Evolutionary conservation across 2,329 filamentous ascomycete species (phyloP), one percentile per base, ranked within the genome.

Genomic region (Aspergillus luchuensis): DNA sequence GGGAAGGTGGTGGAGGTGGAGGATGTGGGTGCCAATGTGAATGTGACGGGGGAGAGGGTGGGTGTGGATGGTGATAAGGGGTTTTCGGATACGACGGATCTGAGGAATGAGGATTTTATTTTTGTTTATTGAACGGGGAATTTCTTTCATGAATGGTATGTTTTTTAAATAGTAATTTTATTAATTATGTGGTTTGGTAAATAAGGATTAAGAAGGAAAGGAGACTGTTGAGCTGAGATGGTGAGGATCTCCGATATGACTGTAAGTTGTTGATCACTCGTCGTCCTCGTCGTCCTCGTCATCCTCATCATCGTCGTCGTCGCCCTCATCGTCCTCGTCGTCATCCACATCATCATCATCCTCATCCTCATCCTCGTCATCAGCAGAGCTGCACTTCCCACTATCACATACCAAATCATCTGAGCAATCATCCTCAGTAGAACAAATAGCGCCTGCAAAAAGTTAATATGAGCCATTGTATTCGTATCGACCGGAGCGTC

Each of bases 21-120:
- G 30, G 59, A 62, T 28, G 55, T 50, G 2, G 43, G 30, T 13
- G 49, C 36, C 8, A 19, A 60, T 28, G 55, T 50, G 2, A 52
- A 33, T 13, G 49, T 47, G 13, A 13, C n/a, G 19, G 17, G 21
- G 23, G 30, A 21, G 38, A 21, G 15, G 1, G 57, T 43, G 10
- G 25, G 7, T 3, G 25, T 28, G 6, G 33, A 25, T 4, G 5
- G 17, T 10, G 63, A 67, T 15, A 61, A 64, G 28, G 65, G 63
- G 3, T 64, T 67, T 28, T 38, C 53, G 25, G 63, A 67, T 19
- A 58, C 52, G 21, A 66, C 65, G 10, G 65, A 67, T 45, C 19
- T 62, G 47, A 59, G 59, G 47, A 67, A 67, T 10, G 65, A 67
- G 63, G 65, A 67, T 33, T 64, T 66, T 6, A 63, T 67, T 13